Conservation (phyloP, 192 early-diverging fungal species). For the Backusella circina region DNA sequence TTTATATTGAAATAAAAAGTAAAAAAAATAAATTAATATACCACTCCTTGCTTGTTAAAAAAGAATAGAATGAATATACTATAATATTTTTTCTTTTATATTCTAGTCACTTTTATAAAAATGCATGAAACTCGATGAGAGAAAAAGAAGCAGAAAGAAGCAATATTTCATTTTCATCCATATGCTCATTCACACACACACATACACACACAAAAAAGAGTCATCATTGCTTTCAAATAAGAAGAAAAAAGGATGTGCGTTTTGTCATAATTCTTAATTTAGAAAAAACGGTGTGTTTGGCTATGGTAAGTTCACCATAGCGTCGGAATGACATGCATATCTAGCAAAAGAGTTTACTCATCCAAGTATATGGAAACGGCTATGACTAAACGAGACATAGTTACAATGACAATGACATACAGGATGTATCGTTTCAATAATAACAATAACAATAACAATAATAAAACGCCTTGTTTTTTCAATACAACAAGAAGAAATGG, state of each 20-base stretch:
- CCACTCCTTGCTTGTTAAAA: neutral
- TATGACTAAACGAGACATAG: neutral
- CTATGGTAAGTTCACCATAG: neutral
- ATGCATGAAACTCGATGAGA: neutral
- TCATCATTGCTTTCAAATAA: neutral
- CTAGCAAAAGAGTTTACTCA: neutral
- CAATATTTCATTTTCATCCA: neutral
- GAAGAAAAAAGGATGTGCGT: neutral
- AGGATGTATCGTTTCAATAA: neutral
- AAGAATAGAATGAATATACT: neutral
- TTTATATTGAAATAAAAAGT: neutral
- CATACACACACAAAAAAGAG: neutral
- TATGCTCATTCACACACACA: too few species aligned
- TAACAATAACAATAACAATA: neutral
- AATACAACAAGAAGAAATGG: neutral
- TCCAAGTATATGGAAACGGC: neutral
- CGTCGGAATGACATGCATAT: neutral
- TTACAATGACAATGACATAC: neutral
- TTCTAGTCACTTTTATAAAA: neutral
- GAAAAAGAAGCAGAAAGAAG: neutral
- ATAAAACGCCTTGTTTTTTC: neutral
- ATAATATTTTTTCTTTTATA: neutral
- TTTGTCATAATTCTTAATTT: neutral
- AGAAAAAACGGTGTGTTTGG: neutral
- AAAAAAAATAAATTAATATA: neutral